phyloP scores from a whole-genome alignment of 2,329 filamentous ascomycete genomes.

The Venturia asperata region DNA sequence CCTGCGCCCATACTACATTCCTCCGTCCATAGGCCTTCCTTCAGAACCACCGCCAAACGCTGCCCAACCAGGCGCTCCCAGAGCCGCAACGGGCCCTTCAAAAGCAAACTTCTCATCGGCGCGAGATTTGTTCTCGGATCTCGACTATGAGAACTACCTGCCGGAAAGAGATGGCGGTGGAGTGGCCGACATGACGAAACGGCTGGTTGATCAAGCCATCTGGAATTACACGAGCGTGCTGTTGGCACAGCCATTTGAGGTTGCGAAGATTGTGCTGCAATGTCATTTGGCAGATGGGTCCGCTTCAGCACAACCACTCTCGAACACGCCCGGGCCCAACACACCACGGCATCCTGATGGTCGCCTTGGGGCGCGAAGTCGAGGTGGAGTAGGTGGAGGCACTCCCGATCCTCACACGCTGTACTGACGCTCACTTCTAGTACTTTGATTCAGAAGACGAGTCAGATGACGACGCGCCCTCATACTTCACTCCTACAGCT shows the following conservation, averaged over 20 bases:
- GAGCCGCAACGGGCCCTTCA: conserved; percentile 22
- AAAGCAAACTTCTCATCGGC: conserved; percentile 47
- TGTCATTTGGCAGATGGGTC: conserved; percentile 48
- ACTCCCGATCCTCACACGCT: background rate
- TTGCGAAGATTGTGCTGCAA: conserved; percentile 89
- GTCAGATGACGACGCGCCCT: conserved; percentile 61
- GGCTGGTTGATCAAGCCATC: conserved; percentile 73
- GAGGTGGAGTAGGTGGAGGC: conserved; percentile 1
- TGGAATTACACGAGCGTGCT: conserved; percentile 89
- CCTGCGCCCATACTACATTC: conserved; percentile 64
- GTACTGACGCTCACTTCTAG: background rate
- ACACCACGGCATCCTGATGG: background rate
- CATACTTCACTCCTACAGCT: conserved; percentile 73
- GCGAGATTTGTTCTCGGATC: conserved; percentile 77
- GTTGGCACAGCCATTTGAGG: conserved; percentile 92
- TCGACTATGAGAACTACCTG: conserved; percentile 87
- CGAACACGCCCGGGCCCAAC: conserved; percentile 22
- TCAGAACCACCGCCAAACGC: background rate
- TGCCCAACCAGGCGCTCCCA: conserved; percentile 27
- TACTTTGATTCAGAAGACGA: conserved; percentile 36
- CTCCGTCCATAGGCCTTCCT: conserved; percentile 57
- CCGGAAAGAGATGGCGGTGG: conserved; percentile 54
- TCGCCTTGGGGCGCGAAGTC: background rate
- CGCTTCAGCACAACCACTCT: conserved; percentile 21
- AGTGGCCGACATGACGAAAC: conserved; percentile 62